Percentiles rank a stretch among this genome's conserved stretches.
These are phyloP conservation scores for Microbotryum lychnidis-dioicae DNA, from an alignment of 1,284 basidiomycete species.

Conservation along the genomic window DNA sequence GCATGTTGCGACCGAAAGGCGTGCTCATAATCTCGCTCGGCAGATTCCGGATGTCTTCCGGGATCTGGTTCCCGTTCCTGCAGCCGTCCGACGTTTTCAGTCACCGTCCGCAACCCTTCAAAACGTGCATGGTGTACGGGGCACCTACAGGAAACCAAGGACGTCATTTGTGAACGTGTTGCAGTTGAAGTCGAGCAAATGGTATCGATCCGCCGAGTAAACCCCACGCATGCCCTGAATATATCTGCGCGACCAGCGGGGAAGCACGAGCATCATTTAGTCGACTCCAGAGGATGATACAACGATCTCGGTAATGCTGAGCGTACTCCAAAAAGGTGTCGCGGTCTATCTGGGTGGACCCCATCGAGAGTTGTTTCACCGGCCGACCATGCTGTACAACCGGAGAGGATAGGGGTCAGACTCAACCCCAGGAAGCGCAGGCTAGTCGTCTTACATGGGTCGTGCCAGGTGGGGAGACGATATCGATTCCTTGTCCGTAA, in stretches of 20 bases:
- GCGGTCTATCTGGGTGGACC: conserved; percentile 38
- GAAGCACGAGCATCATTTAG: background rate
- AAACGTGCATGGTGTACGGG: too few relatives aligned
- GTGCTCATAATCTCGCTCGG: conserved; percentile 40
- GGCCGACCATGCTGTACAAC: conserved; percentile 38
- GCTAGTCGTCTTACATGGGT: conserved; percentile 25
- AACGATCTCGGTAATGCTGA: conserved; percentile 21
- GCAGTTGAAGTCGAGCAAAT: conserved; percentile 40
- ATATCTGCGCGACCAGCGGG: conserved; percentile 1
- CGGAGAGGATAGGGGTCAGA: too few relatives aligned
- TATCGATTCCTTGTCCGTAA: conserved; percentile 41
- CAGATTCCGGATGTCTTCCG: conserved; percentile 13
- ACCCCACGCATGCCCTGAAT: conserved; percentile 32
- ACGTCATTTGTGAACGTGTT: conserved; percentile 39
- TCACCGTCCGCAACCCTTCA: too few relatives aligned
- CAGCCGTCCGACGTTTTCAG: too few relatives aligned
- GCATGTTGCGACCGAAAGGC: conserved; percentile 40
- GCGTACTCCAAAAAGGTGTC: conserved; percentile 37
- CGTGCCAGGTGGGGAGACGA: conserved; percentile 27
- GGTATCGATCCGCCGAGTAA: conserved; percentile 39
- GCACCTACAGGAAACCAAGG: conserved; percentile 34
- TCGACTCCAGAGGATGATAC: too few relatives aligned
- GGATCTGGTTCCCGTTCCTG: too few relatives aligned
- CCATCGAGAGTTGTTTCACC: conserved; percentile 35
- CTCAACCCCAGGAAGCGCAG: too few relatives aligned